Evolutionary conservation across 2,329 filamentous ascomycete genomes (phyloP), one percentile per base, ranked within the genome.

Genomic region (Fusarium solani-melongenae): DNA sequence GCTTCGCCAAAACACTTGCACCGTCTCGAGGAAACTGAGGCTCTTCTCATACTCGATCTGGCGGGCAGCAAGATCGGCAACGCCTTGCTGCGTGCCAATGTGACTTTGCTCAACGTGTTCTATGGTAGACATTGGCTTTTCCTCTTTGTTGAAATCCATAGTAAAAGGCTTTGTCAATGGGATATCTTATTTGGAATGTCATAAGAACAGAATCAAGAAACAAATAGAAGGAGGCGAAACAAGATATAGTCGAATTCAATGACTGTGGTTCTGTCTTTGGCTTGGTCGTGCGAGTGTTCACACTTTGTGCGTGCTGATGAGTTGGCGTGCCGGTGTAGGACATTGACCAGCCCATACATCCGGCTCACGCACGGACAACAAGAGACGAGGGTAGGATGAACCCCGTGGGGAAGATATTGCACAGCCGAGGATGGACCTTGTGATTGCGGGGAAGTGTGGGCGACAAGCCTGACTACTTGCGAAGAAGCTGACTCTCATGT

Each of bases 21-120:
- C 36, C 1, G 53, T 65, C 6, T 68, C 20, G 11, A 51, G 41
- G 27, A 68, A 65, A 27, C 29, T 46, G 20, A 68, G 60, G 8
- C 24, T 56, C 44, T 65, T 68, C 22, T 65, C 62, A 11, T 49
- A 65, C 10, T 49, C 61, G 11, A 31, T 56, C 41, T 64, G 65
- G 11, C 46, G 53, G 11, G 59, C 60, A 15, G 60, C 60, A 9
- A 46, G 34, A 31, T 64, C 59, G 15, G 53, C 39, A 24, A 20
- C 34, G 1, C 20, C 14, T 27, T 51, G 44, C 5, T 27, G 24
- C n/a, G 58, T 31, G 6, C 53, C 65, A 10, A 22, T n/a, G 8
- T 44, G 41, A 17, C 46, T 49, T 14, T 36, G 36, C 39, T 67
- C 65, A 20, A 67, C 39, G 34, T 67, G 60, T 33, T 64, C 65